Evolutionary conservation across 139 green algal genomes (phyloP).

Genomic region (Mesotaenium endlicherianum): DNA sequence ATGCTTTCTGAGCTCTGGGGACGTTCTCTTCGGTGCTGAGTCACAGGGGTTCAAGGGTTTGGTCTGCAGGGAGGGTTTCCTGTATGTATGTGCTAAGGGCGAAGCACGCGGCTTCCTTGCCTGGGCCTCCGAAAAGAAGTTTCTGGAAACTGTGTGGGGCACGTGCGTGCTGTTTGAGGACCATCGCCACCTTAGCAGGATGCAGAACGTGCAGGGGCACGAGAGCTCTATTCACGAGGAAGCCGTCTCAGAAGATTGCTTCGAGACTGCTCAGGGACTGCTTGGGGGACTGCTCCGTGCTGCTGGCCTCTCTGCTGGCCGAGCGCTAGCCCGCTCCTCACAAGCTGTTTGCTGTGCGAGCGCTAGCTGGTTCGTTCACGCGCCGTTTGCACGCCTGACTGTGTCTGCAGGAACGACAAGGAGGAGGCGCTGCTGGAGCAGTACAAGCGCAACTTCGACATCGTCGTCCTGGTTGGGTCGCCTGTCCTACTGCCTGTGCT

Average conservation of each 20-base stretch:
- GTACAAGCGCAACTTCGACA: conserved; percentile 28
- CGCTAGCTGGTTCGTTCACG: background rate
- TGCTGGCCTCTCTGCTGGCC: background rate
- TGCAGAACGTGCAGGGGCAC: too few relatives aligned
- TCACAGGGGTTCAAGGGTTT: too few relatives aligned
- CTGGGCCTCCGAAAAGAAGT: too few relatives aligned
- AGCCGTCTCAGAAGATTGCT: background rate
- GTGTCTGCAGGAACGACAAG: conserved; percentile 42
- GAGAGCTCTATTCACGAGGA: background rate
- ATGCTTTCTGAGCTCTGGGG: too few relatives aligned
- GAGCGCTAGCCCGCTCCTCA: background rate
- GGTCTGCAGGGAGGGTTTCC: too few relatives aligned
- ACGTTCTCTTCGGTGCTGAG: too few relatives aligned
- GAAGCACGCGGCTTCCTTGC: too few relatives aligned
- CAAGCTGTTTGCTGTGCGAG: background rate
- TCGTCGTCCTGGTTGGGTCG: conserved; percentile 16
- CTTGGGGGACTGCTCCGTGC: background rate
- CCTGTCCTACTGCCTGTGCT: background rate
- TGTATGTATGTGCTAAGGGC: too few relatives aligned
- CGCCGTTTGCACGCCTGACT: background rate
- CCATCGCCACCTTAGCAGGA: too few relatives aligned
- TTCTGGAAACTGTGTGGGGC: too few relatives aligned
- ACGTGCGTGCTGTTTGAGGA: too few relatives aligned
- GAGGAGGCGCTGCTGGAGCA: conserved; percentile 11
- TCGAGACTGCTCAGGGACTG: background rate